Evolutionary conservation across 2,329 filamentous ascomycete species (phyloP).

Genomic region (Calycina herbarum): DNA sequence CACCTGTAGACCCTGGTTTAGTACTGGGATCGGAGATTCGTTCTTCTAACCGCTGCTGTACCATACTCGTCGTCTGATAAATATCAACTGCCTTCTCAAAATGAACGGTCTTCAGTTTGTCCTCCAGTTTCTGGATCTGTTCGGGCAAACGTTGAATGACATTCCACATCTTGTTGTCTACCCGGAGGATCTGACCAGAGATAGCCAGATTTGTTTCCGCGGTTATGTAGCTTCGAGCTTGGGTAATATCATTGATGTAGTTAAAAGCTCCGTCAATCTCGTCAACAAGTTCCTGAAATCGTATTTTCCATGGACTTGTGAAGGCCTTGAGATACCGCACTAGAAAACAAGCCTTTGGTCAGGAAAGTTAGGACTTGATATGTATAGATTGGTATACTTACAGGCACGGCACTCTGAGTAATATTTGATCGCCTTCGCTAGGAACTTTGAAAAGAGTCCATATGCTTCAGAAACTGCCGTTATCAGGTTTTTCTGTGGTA

Average conservation of each 20-base stretch:
- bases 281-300: background rate
- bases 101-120: background rate
- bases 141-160: background rate
- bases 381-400: background rate
- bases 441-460: slow-evolving; percentile 6
- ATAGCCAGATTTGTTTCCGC: slow-evolving; percentile 3
- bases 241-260: slow-evolving; percentile 8
- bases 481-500: background rate
- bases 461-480: background rate
- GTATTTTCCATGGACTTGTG: slow-evolving; percentile 1
- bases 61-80: slow-evolving; percentile 5
- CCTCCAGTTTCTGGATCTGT: background rate
- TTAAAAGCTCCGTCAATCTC: slow-evolving; percentile 1
- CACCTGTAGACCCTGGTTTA: background rate
- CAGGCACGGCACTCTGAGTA: background rate
- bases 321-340: slow-evolving; percentile 4
- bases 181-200: background rate
- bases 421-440: slow-evolving; percentile 4
- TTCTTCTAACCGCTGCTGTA: slow-evolving; percentile 4
- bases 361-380: background rate
- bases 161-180: background rate
- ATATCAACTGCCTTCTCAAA: slow-evolving; percentile 5
- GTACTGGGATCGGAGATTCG: background rate
- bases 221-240: background rate
- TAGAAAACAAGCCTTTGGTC: background rate